Evolutionary conservation across 768 basidiomycete species (phyloP).

Genomic region (Suillus plorans): DNA sequence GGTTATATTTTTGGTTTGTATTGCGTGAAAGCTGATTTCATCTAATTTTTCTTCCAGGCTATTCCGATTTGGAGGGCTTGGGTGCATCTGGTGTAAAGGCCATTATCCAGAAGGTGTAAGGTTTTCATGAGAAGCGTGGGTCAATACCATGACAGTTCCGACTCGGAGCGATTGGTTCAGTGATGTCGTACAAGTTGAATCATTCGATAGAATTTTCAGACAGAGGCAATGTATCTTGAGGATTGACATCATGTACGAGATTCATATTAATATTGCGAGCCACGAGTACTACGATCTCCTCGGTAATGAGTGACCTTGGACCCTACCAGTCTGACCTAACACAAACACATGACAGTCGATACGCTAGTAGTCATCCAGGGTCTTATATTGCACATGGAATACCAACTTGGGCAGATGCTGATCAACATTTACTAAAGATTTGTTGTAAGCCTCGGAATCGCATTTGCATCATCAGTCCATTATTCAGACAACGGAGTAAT

Average conservation of each 20-base stretch:
- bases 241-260: constrained; percentile 1
- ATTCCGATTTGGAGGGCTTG: not conserved
- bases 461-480: not conserved
- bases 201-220: not conserved
- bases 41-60: not conserved
- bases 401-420: not conserved
- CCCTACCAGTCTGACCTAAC: too few species aligned
- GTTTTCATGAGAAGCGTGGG: not conserved
- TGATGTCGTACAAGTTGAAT: constrained; percentile 1
- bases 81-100: not conserved
- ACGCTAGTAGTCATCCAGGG: not conserved
- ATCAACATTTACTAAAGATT: not conserved
- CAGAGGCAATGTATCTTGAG: not conserved
- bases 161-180: not conserved
- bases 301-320: not conserved
- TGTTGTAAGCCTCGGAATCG: not conserved
- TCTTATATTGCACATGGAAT: not conserved
- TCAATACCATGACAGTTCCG: not conserved
- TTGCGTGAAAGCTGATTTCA: not conserved
- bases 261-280: not conserved
- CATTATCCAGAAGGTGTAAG: not conserved
- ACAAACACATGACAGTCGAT: not conserved
- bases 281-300: not conserved
- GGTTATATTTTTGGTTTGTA: not conserved
- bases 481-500: not conserved